Percentiles rank a stretch among this genome's conserved stretches.
Evolutionary conservation across 2,329 filamentous ascomycete genomes (phyloP).

Genomic region (Sporothrix brasiliensis): DNA sequence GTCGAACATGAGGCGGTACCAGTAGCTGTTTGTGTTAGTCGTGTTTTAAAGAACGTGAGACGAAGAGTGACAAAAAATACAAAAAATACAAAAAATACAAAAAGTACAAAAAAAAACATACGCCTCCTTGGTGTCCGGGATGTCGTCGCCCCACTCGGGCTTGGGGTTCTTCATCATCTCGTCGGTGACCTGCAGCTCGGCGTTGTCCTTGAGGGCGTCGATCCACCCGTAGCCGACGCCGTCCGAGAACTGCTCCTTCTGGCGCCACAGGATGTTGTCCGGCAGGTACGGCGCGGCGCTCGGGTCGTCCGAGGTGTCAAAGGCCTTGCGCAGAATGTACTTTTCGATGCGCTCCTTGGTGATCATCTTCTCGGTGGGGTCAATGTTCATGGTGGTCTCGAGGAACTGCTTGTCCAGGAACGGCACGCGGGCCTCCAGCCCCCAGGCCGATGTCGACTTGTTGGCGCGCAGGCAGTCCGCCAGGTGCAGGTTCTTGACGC

Average conservation of each 20-base stretch:
- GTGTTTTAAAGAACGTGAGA: background rate
- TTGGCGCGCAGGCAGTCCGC: slow-evolving; percentile 97
- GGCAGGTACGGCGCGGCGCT: slow-evolving; percentile 85
- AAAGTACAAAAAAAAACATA: slow-evolving; percentile 56
- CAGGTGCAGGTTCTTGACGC: slow-evolving; percentile 94
- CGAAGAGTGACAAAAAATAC: background rate
- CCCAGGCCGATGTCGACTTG: slow-evolving; percentile 98
- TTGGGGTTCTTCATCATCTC: slow-evolving; percentile 99
- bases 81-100: too few relatives aligned
- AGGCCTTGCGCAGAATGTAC: slow-evolving; percentile 96
- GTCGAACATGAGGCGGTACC: slow-evolving; percentile 98
- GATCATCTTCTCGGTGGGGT: slow-evolving; percentile 95
- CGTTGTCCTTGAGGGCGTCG: slow-evolving; percentile 92
- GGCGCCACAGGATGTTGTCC: slow-evolving; percentile 92
- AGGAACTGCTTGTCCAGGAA: slow-evolving; percentile 99
- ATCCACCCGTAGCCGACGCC: slow-evolving; percentile 99
- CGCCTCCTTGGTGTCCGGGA: slow-evolving; percentile 96
- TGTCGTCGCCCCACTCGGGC: slow-evolving; percentile 89
- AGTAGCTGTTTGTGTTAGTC: slow-evolving; percentile 65
- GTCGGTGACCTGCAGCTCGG: slow-evolving; percentile 85
- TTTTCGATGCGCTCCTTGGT: slow-evolving; percentile 89
- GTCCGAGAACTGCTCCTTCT: slow-evolving; percentile 99
- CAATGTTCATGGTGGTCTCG: slow-evolving; percentile 88
- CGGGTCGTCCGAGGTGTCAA: slow-evolving; percentile 88
- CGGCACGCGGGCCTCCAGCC: slow-evolving; percentile 93